Conservation (phyloP, 805 yeast species). For the Ogataea siamensis region DNA sequence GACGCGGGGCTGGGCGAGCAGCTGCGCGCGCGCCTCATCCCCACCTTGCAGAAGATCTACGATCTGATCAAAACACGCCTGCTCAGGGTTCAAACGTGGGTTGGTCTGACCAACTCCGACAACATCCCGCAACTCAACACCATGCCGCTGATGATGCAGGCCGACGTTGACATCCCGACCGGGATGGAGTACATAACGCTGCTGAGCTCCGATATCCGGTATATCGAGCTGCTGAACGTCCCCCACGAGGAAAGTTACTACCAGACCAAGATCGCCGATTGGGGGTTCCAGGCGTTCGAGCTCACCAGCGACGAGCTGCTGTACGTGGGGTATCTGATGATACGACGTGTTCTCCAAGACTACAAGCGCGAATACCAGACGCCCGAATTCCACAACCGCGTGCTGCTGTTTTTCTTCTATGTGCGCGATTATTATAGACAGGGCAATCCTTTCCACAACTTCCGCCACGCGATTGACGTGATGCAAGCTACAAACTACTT, state of each 20-base stretch:
- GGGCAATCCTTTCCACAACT: constrained; percentile 91
- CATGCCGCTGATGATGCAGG: constrained; percentile 33
- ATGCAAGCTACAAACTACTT: constrained; percentile 83
- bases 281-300: constrained; percentile 73
- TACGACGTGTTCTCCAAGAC: constrained; percentile 29
- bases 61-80: constrained; percentile 27
- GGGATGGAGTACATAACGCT: neutral
- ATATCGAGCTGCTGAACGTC: constrained; percentile 26
- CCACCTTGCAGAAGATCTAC: constrained; percentile 11
- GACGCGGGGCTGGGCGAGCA: neutral
- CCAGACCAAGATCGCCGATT: constrained; percentile 43
- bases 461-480: constrained; percentile 94
- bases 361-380: neutral
- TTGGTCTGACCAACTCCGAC: constrained; percentile 34
- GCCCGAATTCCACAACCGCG: constrained; percentile 34
- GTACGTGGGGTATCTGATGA: constrained; percentile 55
- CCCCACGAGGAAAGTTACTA: constrained; percentile 24
- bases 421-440: constrained; percentile 77
- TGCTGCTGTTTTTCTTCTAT: constrained; percentile 60
- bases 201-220: constrained; percentile 33
- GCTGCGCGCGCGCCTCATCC: constrained; percentile 7
- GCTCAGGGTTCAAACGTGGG: constrained; percentile 41
- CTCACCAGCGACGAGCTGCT: constrained; percentile 63
- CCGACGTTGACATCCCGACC: neutral
- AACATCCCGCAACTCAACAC: constrained; percentile 31